Evolutionary conservation across 768 basidiomycete genomes (phyloP), one percentile per base, ranked within the genome.

Genomic region (Tylopilus plumbeoviolaceoides): DNA sequence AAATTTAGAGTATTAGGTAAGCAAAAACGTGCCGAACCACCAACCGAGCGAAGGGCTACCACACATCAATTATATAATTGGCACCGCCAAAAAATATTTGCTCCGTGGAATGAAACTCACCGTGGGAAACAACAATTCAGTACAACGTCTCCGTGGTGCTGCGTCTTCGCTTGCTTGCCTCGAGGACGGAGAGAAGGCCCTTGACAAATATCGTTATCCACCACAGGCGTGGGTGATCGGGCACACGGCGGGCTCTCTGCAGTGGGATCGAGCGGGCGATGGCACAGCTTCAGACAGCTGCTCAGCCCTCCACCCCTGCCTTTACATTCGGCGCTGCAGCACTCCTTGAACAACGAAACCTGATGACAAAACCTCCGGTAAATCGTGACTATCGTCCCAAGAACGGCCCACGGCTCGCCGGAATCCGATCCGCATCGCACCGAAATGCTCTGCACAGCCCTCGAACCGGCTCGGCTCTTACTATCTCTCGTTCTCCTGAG

Each of bases 51-150:
- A 57, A 44, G 23, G 23, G 50, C n/a, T n/a, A n/a, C n/a, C n/a
- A n/a, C n/a, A n/a, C n/a, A n/a, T n/a, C n/a, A n/a, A n/a, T n/a
- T 58, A 11, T 63, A 58, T 64, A 61, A 64, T 66, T 66, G 64
- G 62, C 57, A 56, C 59, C 64, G 54, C 67, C 55, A 25, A 49
- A 62, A 59, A 30, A 30, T 30, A 28, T 5, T 28, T 58, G 41
- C 43, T 54, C 51, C 58, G 54, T 55, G 63, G 51, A 69, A 62
- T 56, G 62, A 58, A 60, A 68, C 59, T 65, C 56, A 67, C 67
- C 67, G 66, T 67, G 66, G 40, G 63, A 69, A 58, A 4, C 4
- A 58, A 4, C 4, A 18, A 33, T 2, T 21, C 40, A 30, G 10
- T 8, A 56, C 7, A 30, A 30, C 30, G 30, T 30, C 59, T 51